A percentile compares a stretch with the other conserved stretches of the same genome.
Evolutionary conservation across 441 rosid species (phyloP).

Genomic region (Adansonia gregorii): DNA sequence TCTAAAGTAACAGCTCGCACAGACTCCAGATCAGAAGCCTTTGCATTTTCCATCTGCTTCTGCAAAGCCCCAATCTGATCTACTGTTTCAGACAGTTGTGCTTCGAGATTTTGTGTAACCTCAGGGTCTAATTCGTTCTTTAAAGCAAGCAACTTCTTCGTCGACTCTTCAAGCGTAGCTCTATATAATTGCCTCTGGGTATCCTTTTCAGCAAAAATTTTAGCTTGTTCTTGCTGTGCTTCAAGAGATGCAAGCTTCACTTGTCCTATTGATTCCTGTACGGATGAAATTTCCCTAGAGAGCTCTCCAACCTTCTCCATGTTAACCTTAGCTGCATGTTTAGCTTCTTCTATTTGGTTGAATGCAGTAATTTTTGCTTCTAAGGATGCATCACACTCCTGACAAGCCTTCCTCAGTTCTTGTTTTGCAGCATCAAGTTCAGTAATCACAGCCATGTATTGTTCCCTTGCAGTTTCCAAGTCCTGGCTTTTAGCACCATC

Average conservation of each 20-base stretch:
- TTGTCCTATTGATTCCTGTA: slow-evolving; percentile 77
- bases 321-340: slow-evolving; percentile 53
- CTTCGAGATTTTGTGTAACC: slow-evolving; percentile 61
- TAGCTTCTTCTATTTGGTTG: slow-evolving; percentile 62
- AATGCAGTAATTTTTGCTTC: slow-evolving; percentile 65
- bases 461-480: slow-evolving; percentile 58
- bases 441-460: slow-evolving; percentile 51
- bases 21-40: slow-evolving; percentile 76
- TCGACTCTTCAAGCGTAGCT: slow-evolving; percentile 68
- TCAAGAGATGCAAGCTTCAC: slow-evolving; percentile 70
- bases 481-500: slow-evolving; percentile 57
- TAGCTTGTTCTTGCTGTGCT: slow-evolving; percentile 66
- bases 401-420: slow-evolving; percentile 69
- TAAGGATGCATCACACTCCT: slow-evolving; percentile 59
- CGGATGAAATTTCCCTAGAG: slow-evolving; percentile 62
- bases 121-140: slow-evolving; percentile 76
- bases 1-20: slow-evolving; percentile 69
- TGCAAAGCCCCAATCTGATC: slow-evolving; percentile 61
- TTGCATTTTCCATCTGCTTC: slow-evolving; percentile 72
- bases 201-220: slow-evolving; percentile 73
- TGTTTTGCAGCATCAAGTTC: slow-evolving; percentile 82
- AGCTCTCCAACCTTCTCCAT: slow-evolving; percentile 71
- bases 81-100: slow-evolving; percentile 60
- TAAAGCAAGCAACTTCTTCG: slow-evolving; percentile 54
- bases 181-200: slow-evolving; percentile 58